Conservation (phyloP, 176 grass and related monocot species). For the Ampelocalamus luodianensis region DNA sequence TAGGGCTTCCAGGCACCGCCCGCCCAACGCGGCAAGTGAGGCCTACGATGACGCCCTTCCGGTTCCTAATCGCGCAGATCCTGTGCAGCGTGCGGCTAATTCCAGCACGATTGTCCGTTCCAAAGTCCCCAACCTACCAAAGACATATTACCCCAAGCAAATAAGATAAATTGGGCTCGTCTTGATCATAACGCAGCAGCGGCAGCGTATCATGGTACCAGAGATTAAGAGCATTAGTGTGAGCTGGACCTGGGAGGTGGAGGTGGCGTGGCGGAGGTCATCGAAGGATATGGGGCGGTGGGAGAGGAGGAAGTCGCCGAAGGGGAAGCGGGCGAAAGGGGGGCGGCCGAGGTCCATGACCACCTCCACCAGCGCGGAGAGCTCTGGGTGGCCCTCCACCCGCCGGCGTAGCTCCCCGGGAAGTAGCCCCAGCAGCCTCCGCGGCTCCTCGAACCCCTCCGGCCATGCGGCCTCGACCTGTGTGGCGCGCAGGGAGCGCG, state of each 20-base stretch:
- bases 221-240: not conserved
- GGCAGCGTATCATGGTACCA: not conserved
- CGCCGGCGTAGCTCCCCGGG: no score
- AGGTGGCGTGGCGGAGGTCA: conserved; percentile 69
- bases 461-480: no score
- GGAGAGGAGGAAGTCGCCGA: no score
- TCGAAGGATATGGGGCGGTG: conserved; percentile 58
- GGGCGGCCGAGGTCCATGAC: no score
- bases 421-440: no score
- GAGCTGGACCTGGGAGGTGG: conserved; percentile 58
- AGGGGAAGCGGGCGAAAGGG: no score
- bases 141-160: not conserved
- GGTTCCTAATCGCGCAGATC: conserved; percentile 73
- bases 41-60: conserved; percentile 81
- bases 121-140: no score
- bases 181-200: not conserved
- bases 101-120: conserved; percentile 79
- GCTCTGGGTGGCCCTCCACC: no score
- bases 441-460: no score
- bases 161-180: not conserved
- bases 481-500: no score
- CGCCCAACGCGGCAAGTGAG: conserved; percentile 87
- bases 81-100: conserved; percentile 80
- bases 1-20: conserved; percentile 73
- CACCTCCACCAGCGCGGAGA: no score